phyloP scores from a whole-genome alignment of 495 filamentous ascomycete species.

The Talaromyces thailandensis region DNA sequence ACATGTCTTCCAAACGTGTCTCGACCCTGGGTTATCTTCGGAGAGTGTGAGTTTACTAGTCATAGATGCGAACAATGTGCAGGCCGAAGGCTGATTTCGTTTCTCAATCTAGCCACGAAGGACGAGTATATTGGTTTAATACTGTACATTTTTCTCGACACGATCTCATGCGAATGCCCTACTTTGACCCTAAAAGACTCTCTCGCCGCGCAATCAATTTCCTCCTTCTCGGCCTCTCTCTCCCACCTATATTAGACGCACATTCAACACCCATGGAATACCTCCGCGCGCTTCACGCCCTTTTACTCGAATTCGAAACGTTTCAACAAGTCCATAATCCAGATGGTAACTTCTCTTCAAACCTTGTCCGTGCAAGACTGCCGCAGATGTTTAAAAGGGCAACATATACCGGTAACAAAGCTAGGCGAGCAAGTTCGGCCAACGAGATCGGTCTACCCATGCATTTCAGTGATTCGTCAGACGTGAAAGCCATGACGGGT shows the following conservation, averaged over 20 bases:
- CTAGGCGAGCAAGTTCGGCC: slow-evolving; percentile 63
- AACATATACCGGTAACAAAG: slow-evolving; percentile 51
- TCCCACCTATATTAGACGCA: slow-evolving; percentile 82
- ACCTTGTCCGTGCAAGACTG: slow-evolving; percentile 66
- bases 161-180: slow-evolving; percentile 73
- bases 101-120: slow-evolving; percentile 62
- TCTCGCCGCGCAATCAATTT: slow-evolving; percentile 85
- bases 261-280: slow-evolving; percentile 74
- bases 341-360: slow-evolving; percentile 58
- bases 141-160: slow-evolving; percentile 81
- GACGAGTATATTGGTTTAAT: slow-evolving; percentile 95
- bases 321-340: slow-evolving; percentile 80
- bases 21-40: slow-evolving; percentile 91
- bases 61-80: neutral
- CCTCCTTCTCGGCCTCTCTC: slow-evolving; percentile 82
- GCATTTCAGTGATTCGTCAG: slow-evolving; percentile 42
- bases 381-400: slow-evolving; percentile 83
- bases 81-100: neutral
- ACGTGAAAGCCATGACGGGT: slow-evolving; percentile 36
- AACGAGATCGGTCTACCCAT: slow-evolving; percentile 56
- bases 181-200: slow-evolving; percentile 74
- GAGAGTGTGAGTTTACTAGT: slow-evolving; percentile 59
- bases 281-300: slow-evolving; percentile 73
- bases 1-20: slow-evolving; percentile 84
- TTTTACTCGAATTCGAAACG: slow-evolving; percentile 85